Percentiles rank a stretch among this genome's conserved stretches.
Conservation (phyloP, 352 stramenopile genomes). For the Thalassiosira hispida region DNA sequence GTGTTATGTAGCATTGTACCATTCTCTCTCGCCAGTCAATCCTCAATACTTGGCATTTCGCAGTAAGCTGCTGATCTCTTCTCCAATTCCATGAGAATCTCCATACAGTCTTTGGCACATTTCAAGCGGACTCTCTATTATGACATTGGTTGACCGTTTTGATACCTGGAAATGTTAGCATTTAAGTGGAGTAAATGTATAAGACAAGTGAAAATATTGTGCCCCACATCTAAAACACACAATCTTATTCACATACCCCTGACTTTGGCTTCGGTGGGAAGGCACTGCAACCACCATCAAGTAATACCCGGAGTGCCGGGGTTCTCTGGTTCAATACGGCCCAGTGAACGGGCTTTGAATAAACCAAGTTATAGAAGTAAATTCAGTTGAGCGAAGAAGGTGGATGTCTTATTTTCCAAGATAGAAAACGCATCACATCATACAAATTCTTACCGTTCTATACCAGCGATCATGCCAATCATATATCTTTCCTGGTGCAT, state of each 20-base stretch:
- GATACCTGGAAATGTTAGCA: slow-evolving; percentile 10
- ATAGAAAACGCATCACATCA: neutral
- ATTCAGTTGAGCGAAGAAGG: neutral
- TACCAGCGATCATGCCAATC: slow-evolving; percentile 64
- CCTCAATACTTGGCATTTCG: slow-evolving; percentile 23
- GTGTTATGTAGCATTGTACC: no score
- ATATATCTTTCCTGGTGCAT: slow-evolving; percentile 36
- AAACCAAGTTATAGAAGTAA: slow-evolving; percentile 5
- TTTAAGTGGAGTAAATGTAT: no score
- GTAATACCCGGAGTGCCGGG: slow-evolving; percentile 60
- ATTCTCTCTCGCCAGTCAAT: neutral
- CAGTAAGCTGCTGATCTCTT: slow-evolving; percentile 39
- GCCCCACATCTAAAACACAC: no score
- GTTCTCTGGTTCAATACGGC: slow-evolving; percentile 74
- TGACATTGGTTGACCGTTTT: slow-evolving; percentile 61
- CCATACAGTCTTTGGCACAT: slow-evolving; percentile 71
- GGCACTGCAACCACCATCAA: slow-evolving; percentile 66
- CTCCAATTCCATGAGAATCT: slow-evolving; percentile 41
- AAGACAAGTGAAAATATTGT: no score
- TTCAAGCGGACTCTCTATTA: slow-evolving; percentile 74
- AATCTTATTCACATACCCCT: neutral
- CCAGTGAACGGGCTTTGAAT: slow-evolving; percentile 73
- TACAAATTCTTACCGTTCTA: slow-evolving; percentile 36
- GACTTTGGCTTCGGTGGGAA: slow-evolving; percentile 57
- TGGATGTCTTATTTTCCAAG: neutral